Conservation (phyloP, 176 grass and related monocot genomes). For the Eleusine coracana region DNA sequence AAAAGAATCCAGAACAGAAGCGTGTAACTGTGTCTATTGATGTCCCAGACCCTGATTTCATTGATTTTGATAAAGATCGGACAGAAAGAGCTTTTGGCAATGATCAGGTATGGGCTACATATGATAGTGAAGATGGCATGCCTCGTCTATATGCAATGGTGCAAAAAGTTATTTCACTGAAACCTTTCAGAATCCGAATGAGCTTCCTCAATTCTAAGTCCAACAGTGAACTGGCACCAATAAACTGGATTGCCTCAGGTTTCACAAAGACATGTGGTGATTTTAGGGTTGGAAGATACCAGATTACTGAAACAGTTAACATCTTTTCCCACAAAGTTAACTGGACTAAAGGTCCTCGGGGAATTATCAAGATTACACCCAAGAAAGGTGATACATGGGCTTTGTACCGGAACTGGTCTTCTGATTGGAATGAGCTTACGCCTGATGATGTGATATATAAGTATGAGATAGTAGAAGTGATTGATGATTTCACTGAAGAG, state of each 20-base stretch:
- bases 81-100: slow-evolving; percentile 65
- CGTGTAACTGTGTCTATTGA: slow-evolving; percentile 67
- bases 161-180: slow-evolving; percentile 85
- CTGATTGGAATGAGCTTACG: slow-evolving; percentile 68
- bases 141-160: slow-evolving; percentile 90
- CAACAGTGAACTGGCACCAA: slow-evolving; percentile 73
- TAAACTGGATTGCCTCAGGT: slow-evolving; percentile 83
- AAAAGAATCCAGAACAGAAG: slow-evolving; percentile 47
- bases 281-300: slow-evolving; percentile 83
- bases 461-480: slow-evolving; percentile 87
- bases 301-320: slow-evolving; percentile 69
- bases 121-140: slow-evolving; percentile 96
- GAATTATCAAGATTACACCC: slow-evolving; percentile 82
- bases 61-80: slow-evolving; percentile 97
- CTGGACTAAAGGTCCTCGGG: slow-evolving; percentile 87
- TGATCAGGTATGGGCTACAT: neutral
- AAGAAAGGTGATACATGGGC: slow-evolving; percentile 93
- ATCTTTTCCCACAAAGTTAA: slow-evolving; percentile 92
- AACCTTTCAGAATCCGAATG: slow-evolving; percentile 83
- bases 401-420: slow-evolving; percentile 42
- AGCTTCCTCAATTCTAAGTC: slow-evolving; percentile 78
- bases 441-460: slow-evolving; percentile 57
- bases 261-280: slow-evolving; percentile 89
- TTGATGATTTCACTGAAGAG: slow-evolving; percentile 84
- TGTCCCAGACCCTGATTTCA: slow-evolving; percentile 96